A percentile compares a stretch with the other conserved stretches of the same genome.
These are phyloP conservation scores for Heimioporus retisporus DNA, from an alignment of 1,284 basidiomycete genomes.

Conservation along the genomic window DNA sequence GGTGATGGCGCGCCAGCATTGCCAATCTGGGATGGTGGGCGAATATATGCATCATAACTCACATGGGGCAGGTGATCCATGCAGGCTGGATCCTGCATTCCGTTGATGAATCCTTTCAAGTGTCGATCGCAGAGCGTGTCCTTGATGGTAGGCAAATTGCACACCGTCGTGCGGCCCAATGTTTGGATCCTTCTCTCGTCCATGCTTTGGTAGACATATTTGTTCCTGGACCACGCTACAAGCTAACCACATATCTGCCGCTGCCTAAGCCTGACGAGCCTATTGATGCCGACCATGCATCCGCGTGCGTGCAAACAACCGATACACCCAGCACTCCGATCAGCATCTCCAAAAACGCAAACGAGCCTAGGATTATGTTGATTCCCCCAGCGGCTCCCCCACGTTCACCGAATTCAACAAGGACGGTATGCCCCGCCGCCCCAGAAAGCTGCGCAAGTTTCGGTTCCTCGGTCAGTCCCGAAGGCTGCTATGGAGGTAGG, in stretches of 20 bases:
- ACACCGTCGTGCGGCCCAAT: not conserved
- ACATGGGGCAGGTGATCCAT: conserved; percentile 50
- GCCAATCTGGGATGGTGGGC: conserved; percentile 1
- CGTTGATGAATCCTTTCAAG: conserved; percentile 49
- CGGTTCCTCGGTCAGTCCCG: conserved; percentile 39
- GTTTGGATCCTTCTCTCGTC: conserved; percentile 10
- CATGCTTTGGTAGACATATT: conserved; percentile 31
- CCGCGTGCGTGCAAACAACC: conserved; percentile 10
- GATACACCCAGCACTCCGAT: conserved; percentile 38
- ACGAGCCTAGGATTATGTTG: conserved; percentile 38
- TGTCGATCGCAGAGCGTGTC: conserved; percentile 56
- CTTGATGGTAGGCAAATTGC: conserved; percentile 53
- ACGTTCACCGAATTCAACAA: conserved; percentile 41
- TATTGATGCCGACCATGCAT: too few species aligned
- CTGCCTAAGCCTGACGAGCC: conserved; percentile 15
- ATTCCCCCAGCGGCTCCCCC: conserved; percentile 39
- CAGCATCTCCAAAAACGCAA: conserved; percentile 37
- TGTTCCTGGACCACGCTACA: conserved; percentile 31
- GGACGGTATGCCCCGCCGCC: conserved; percentile 40
- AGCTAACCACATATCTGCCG: conserved; percentile 13
- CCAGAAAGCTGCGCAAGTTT: conserved; percentile 39
- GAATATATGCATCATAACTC: conserved; percentile 20
- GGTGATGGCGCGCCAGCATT: conserved; percentile 34
- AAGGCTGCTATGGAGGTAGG: not conserved
- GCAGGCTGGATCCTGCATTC: conserved; percentile 58